Conservation (phyloP, 2,329 filamentous ascomycete species). For the Xenosphaeropsis pyriputrescens region DNA sequence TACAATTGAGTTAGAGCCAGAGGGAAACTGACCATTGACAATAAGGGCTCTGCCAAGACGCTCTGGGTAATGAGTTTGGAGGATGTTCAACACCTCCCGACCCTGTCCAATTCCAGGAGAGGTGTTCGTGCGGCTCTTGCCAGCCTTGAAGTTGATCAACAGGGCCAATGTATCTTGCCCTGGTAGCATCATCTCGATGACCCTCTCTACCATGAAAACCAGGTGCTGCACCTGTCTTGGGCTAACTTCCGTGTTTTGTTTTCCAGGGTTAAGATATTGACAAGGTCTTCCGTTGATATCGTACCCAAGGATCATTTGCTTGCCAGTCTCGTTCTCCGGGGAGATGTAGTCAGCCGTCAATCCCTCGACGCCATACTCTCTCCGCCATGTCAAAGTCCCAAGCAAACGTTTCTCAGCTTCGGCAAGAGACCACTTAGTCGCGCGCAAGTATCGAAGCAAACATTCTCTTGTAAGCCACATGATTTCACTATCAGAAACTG, state of each 20-base stretch:
- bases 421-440: slow-evolving; percentile 74
- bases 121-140: slow-evolving; percentile 58
- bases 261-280: slow-evolving; percentile 76
- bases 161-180: slow-evolving; percentile 78
- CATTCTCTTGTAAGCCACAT: slow-evolving; percentile 90
- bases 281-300: slow-evolving; percentile 79
- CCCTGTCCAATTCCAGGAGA: slow-evolving; percentile 61
- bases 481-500: slow-evolving; percentile 65
- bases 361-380: slow-evolving; percentile 68
- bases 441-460: slow-evolving; percentile 80
- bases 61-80: slow-evolving; percentile 95
- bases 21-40: slow-evolving; percentile 54
- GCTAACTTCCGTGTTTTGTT: slow-evolving; percentile 81
- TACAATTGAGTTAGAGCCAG: not conserved
- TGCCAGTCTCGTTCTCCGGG: slow-evolving; percentile 90
- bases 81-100: slow-evolving; percentile 72
- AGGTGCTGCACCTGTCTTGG: slow-evolving; percentile 85
- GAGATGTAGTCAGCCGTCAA: slow-evolving; percentile 80
- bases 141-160: slow-evolving; percentile 82
- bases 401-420: slow-evolving; percentile 69
- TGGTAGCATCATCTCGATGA: slow-evolving; percentile 74
- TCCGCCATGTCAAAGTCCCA: slow-evolving; percentile 72
- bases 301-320: slow-evolving; percentile 80
- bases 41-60: slow-evolving; percentile 78
- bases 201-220: slow-evolving; percentile 88